Conservation (phyloP, 208 protist species). For the Crithidia acanthocephali region DNA sequence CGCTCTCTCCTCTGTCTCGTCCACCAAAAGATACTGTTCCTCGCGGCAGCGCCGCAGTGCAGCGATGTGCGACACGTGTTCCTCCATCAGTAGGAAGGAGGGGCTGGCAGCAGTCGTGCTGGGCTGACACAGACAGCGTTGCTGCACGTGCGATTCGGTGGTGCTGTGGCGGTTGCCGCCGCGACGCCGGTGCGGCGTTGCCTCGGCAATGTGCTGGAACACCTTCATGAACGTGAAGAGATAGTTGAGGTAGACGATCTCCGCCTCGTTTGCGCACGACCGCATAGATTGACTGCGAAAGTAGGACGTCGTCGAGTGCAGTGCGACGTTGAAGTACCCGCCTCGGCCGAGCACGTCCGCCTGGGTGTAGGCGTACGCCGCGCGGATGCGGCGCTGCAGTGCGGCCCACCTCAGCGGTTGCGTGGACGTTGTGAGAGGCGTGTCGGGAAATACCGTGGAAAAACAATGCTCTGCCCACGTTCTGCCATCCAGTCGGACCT, state of each 20-base stretch:
- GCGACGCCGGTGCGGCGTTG: neutral
- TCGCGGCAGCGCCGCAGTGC: conserved; percentile 25
- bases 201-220: conserved; percentile 31
- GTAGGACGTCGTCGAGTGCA: conserved; percentile 1
- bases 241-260: neutral
- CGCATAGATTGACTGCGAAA: neutral
- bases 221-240: conserved; percentile 32
- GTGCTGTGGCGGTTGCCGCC: no score
- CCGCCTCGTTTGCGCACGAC: neutral
- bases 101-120: neutral
- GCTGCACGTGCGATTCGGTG: no score
- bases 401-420: conserved; percentile 2
- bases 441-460: conserved; percentile 10
- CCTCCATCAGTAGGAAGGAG: conserved; percentile 26
- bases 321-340: conserved; percentile 20
- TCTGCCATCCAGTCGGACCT: neutral
- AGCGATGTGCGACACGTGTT: conserved; percentile 12
- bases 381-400: conserved; percentile 24
- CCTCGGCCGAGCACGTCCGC: conserved; percentile 12
- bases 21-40: conserved; percentile 23
- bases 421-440: neutral
- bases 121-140: conserved; percentile 11
- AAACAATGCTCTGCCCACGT: conserved; percentile 24
- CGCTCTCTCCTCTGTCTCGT: conserved; percentile 10
- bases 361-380: conserved; percentile 27